phyloP scores from a whole-genome alignment of 108 stramenopile species.

The Nannochloropsis granulata region DNA sequence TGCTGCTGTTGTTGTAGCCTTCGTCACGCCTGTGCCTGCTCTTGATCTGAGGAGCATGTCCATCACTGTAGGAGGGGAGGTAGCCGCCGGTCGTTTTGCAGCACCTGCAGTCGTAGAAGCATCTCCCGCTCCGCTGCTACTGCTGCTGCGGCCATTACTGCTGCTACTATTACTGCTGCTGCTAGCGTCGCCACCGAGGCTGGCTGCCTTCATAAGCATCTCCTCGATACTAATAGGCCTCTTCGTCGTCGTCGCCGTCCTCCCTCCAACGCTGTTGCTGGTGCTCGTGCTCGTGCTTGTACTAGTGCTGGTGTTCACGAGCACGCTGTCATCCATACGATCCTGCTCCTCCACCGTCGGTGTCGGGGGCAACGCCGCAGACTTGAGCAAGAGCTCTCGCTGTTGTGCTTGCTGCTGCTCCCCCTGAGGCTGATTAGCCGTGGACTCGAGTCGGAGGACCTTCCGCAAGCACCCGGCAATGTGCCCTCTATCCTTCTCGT shows the following conservation, averaged over 20 bases:
- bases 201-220: not conserved
- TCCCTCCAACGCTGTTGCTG: not conserved
- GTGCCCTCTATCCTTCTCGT: not conserved
- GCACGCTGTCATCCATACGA: not conserved
- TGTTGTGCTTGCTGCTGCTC: not conserved
- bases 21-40: not conserved
- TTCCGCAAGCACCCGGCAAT: not conserved
- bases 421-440: not conserved
- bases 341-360: not conserved
- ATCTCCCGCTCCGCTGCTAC: not conserved
- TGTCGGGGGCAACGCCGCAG: not conserved
- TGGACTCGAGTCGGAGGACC: not conserved
- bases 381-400: not conserved
- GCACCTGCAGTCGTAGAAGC: not conserved
- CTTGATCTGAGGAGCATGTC: not conserved
- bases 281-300: not conserved
- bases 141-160: too few relatives aligned
- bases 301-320: not conserved
- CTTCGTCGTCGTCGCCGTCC: not conserved
- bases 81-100: not conserved
- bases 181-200: not conserved
- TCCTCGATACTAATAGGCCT: not conserved
- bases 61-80: not conserved
- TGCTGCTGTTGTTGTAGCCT: not conserved
- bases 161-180: too few relatives aligned